These are phyloP conservation scores for Piper longum DNA, from an alignment of 164 flowering plant species.

Conservation along the genomic window DNA sequence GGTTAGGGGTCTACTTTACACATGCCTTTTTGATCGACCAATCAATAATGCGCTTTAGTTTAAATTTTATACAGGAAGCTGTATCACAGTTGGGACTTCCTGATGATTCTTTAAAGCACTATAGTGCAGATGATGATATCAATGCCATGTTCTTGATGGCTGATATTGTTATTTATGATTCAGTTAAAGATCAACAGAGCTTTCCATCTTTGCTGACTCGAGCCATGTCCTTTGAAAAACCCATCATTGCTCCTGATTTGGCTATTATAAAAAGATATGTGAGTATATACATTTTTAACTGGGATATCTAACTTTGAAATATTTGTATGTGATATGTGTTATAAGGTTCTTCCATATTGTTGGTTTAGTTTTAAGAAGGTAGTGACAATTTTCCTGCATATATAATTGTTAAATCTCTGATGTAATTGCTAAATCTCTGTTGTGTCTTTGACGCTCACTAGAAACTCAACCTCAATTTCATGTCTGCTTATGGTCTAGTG, in stretches of 20 bases:
- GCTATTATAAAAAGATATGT: slow-evolving; percentile 64
- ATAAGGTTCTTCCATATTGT: background rate
- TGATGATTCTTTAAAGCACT: slow-evolving; percentile 55
- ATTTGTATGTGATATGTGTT: background rate
- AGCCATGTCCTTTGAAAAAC: slow-evolving; percentile 83
- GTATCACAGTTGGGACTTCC: slow-evolving; percentile 55
- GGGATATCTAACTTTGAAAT: background rate
- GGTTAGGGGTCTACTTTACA: too few species aligned
- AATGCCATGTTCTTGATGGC: slow-evolving; percentile 59
- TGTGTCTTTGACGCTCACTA: too few species aligned
- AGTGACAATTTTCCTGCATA: too few species aligned
- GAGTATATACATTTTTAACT: slow-evolving; percentile 16
- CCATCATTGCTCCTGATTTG: slow-evolving; percentile 68
- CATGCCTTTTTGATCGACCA: too few species aligned
- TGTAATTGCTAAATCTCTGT: too few species aligned
- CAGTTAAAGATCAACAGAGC: slow-evolving; percentile 77
- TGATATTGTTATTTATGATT: slow-evolving; percentile 76
- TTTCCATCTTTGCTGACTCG: slow-evolving; percentile 74
- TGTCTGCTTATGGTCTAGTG: too few species aligned
- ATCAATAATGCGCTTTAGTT: too few species aligned
- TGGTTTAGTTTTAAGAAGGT: too few species aligned
- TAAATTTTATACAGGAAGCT: slow-evolving; percentile 37
- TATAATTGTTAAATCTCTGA: too few species aligned
- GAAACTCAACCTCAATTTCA: too few species aligned
- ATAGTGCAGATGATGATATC: slow-evolving; percentile 59